These are phyloP conservation scores for Pyrus hybrid DNA, from an alignment of 331 rosid species.

Conservation along the genomic window DNA sequence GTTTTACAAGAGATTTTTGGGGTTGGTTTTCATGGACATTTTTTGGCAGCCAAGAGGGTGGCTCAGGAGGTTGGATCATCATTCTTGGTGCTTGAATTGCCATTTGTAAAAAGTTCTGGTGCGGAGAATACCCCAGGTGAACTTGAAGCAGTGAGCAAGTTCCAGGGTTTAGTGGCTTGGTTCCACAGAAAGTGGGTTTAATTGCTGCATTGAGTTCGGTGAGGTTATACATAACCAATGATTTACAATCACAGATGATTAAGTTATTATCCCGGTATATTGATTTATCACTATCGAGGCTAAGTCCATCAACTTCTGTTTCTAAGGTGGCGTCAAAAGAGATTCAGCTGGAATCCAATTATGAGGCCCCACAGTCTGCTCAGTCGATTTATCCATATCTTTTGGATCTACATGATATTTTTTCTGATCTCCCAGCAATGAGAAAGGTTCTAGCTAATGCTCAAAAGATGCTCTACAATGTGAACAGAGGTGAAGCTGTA, in stretches of 20 bases:
- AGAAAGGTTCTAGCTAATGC: constrained; percentile 57
- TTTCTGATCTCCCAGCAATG: constrained; percentile 46
- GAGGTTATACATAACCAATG: constrained; percentile 34
- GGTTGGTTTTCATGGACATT: constrained; percentile 54
- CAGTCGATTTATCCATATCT: constrained; percentile 60
- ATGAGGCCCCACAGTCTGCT: constrained; percentile 60
- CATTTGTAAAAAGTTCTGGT: constrained; percentile 12
- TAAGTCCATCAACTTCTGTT: constrained; percentile 14
- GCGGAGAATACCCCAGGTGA: constrained; percentile 22
- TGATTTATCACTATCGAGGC: constrained; percentile 18
- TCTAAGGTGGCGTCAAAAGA: constrained; percentile 20
- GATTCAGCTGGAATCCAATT: constrained; percentile 26
- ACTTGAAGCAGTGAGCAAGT: constrained; percentile 16
- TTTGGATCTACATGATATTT: constrained; percentile 52
- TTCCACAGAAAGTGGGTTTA: constrained; percentile 40
- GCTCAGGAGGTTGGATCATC: constrained; percentile 57
- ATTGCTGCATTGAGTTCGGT: constrained; percentile 13
- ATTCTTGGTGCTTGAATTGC: constrained; percentile 52
- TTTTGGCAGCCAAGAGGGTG: constrained; percentile 54
- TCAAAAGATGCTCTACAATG: constrained; percentile 56
- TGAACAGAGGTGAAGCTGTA: constrained; percentile 61
- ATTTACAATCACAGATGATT: constrained; percentile 28
- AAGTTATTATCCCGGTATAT: constrained; percentile 33
- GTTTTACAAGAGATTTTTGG: constrained; percentile 72
- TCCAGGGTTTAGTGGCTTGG: constrained; percentile 47